A percentile compares a stretch with the other conserved stretches of the same genome.
Evolutionary conservation across 2,329 filamentous ascomycete genomes (phyloP).

Genomic region (Neonectria ditissima): DNA sequence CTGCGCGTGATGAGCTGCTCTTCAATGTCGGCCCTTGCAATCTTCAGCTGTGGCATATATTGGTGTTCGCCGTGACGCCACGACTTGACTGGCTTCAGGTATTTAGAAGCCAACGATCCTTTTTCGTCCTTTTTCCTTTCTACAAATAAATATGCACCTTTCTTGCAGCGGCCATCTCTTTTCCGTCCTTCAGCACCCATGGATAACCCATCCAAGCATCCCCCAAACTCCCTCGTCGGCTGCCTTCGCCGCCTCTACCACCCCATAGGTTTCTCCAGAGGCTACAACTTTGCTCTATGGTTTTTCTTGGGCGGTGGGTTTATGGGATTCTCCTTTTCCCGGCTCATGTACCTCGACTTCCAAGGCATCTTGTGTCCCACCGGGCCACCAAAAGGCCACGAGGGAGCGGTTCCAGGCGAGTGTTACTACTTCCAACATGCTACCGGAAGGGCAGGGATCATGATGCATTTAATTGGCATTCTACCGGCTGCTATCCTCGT

Average conservation of each 20-base stretch:
- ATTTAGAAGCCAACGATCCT: slow-evolving; percentile 3
- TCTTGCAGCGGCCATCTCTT: neutral
- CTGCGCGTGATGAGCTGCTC: neutral
- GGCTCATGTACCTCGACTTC: slow-evolving; percentile 42
- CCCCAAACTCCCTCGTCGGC: neutral
- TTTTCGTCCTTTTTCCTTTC: neutral
- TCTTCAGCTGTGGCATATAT: neutral
- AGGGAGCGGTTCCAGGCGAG: slow-evolving; percentile 50
- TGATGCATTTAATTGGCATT: slow-evolving; percentile 59
- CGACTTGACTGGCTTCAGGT: neutral
- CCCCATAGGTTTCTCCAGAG: slow-evolving; percentile 65
- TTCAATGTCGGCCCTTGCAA: neutral
- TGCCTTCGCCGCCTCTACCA: slow-evolving; percentile 50
- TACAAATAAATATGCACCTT: neutral
- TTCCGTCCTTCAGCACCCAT: neutral
- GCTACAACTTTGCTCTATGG: slow-evolving; percentile 69
- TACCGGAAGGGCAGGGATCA: slow-evolving; percentile 52
- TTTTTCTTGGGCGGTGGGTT: slow-evolving; percentile 58
- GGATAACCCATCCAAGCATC: slow-evolving; percentile 2
- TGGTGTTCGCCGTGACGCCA: slow-evolving; percentile 6
- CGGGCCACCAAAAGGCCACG: slow-evolving; percentile 18
- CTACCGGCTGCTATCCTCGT: slow-evolving; percentile 59
- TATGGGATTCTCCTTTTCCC: slow-evolving; percentile 36
- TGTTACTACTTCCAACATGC: slow-evolving; percentile 54
- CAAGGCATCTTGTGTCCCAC: slow-evolving; percentile 50